Evolutionary conservation across 768 basidiomycete genomes (phyloP), one percentile per base, ranked within the genome.

Genomic region (Russula olivacea): DNA sequence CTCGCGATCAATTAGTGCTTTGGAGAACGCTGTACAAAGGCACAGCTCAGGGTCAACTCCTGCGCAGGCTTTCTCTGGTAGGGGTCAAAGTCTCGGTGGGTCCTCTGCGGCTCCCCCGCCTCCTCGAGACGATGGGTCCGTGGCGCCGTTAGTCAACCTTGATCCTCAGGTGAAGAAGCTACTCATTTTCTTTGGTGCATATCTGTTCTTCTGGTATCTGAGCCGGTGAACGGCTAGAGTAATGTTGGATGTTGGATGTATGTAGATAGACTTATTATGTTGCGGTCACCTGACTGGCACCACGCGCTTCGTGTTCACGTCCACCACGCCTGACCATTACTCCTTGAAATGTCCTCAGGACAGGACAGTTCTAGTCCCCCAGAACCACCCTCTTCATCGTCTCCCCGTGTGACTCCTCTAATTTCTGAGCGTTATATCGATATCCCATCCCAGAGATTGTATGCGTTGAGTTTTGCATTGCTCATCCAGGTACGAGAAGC

Each of bases 361-460:
- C 23, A 58, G 49, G 61, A 21, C 28, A 59, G n/a, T 32, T 45
- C 59, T 55, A 43, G 38, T 56, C 61, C 53, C 15, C 25, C 61
- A 43, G 50, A 28, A 25, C 32, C 66, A 28, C 59, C 59, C 2
- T n/a, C 58, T n/a, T 11, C 47, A 10, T 21, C 32, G 1, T 5
- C 65, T 38, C 32, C 53, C 17, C 57, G 23, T 1, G 47, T 45
- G 34, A 71, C 68, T 53, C 80, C 91, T 47, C 76, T 89, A 41
- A 85, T 96, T 55, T 83, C 91, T 34, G 87, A 91, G 73, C 81
- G 79, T 60, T 85, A 84, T 70, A 67, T 93, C 34, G 88, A 90
- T 70, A 77, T 85, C 5, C 89, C 90, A 23, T 86, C 90, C 17
- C 90, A 93, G 71, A 80, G 93, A 55, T 80, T 90, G 7, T 91